Evolutionary conservation across 805 yeast genomes (phyloP).

Genomic region (Zygosaccharomyces rouxii): DNA sequence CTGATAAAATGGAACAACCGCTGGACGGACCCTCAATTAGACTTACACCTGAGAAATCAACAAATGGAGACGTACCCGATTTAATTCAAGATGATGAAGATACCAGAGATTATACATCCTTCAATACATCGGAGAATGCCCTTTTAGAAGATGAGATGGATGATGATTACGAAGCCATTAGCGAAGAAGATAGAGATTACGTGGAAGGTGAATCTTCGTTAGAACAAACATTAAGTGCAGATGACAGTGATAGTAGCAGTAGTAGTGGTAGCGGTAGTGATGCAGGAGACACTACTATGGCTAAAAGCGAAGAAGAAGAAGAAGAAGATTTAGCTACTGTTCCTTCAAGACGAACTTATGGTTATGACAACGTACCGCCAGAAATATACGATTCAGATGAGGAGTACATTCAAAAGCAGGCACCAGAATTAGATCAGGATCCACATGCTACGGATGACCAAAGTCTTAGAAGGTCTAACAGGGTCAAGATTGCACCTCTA

Average conservation of each 20-base stretch:
- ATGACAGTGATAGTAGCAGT: constrained; percentile 13
- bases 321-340: constrained; percentile 1
- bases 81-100: constrained; percentile 79
- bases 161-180: constrained; percentile 18
- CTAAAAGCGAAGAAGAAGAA: constrained; percentile 13
- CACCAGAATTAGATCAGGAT: constrained; percentile 18
- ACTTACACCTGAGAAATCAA: constrained; percentile 19
- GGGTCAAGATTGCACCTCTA: constrained; percentile 65
- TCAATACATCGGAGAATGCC: constrained; percentile 35
- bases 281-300: constrained; percentile 8
- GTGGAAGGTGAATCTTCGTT: constrained; percentile 26
- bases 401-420: constrained; percentile 22
- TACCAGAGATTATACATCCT: constrained; percentile 27
- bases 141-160: constrained; percentile 29
- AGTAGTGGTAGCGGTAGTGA: constrained; percentile 15
- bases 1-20: constrained; percentile 5
- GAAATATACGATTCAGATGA: constrained; percentile 25
- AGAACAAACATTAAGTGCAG: constrained; percentile 4
- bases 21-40: constrained; percentile 13
- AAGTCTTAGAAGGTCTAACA: constrained; percentile 56
- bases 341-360: constrained; percentile 7
- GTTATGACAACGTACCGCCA: constrained; percentile 16
- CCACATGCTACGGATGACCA: constrained; percentile 18
- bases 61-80: constrained; percentile 44
- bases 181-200: constrained; percentile 35